Evolutionary conservation across 306 rosid genomes (phyloP), one percentile per base, ranked within the genome.

Genomic region (Styphnolobium japonicum): DNA sequence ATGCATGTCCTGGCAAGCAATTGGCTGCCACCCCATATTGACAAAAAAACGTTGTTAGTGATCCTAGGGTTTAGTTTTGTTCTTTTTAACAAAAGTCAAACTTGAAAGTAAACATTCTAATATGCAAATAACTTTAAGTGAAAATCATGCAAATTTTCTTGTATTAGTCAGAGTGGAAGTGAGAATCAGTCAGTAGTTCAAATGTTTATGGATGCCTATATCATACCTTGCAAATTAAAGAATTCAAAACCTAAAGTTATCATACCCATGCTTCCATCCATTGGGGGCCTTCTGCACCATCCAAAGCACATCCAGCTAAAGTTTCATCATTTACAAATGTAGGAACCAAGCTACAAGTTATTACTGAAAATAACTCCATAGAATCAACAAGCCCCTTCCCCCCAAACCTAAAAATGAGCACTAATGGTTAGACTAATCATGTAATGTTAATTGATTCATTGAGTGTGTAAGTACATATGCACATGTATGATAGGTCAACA

Each of bases 181-280:
- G 48, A 34, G 42, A 79, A 49, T 45, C 29, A 19, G 18, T 39
- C 43, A 60, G 55, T 21, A 68, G 46, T 31, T 45, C 22, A 53
- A 68, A n/a, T 4, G 6, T 27, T 68, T 25, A 25, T 43, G 60
- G 58, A 56, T 62, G 81, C 67, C 33, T 71, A 29, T 61, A 51
- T 36, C 33, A 31, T 63, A 66, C 79, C 36, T 60, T 39, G 40
- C 29, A 71, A 80, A 46, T 76, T 33, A 62, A 75, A 64, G 14
- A 75, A 57, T 18, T 9, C 19, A 67, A 78, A 80, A 45, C 57
- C 52, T 55, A 78, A 71, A 83, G 66, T 69, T 79, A 71, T 79
- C 86, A 51, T 89, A 96, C 99, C 99, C 99, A 96, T 87, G 99
- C 98, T 91, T 96, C 99, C 99, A 96, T 96, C 99, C 99, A 96